Evolutionary conservation across 2,329 filamentous ascomycete species (phyloP), one percentile per base, ranked within the genome.

Genomic region (Talaromyces sp.): DNA sequence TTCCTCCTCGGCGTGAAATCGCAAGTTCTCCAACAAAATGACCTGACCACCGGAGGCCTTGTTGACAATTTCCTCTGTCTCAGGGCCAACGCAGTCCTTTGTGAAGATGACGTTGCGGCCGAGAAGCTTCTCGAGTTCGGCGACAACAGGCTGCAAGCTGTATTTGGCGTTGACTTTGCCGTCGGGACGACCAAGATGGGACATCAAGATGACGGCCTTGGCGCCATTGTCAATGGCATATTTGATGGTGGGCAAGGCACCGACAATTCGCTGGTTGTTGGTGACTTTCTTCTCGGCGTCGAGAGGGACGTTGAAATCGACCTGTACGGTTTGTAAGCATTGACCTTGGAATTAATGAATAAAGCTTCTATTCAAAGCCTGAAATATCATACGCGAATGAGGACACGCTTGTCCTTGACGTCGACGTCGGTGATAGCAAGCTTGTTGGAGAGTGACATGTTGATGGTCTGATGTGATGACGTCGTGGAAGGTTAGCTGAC

Each of bases 231-330:
- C 91, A 75, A 95, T 84, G 76, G 93, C 93, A 81, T 97, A 89
- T 84, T 96, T 96, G 86, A 97, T 97, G 74, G 93, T 96, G 74
- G 93, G 93, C 70, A 97, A 83, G 75, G 95, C 95, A 76, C 95
- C 96, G 75, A 92, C 93, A 76, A 99, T 99, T 81, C 95, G 93
- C 85, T 99, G 95, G 83, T 90, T 92, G 88, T 99, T 99, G 80
- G 95, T 98, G 80, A 99, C 88, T 65, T 96, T 93, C 84, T 93
- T 96, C 78, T 95, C 85, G 72, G 85, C 87, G 78, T 99, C 93
- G 76, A 99, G 92, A 70, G 95, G 95, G 65, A 99, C 96, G 83
- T 99, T 99, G 89, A 99, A 99, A 87, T 99, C 95, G 80, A 99
- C 94, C 93, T 97, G 75, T 60, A 54, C 9, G 14, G 31, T 10